Evolutionary conservation across 2,329 filamentous ascomycete species (phyloP), one percentile per base, ranked within the genome.

Genomic region (Fusarium staphyleae): DNA sequence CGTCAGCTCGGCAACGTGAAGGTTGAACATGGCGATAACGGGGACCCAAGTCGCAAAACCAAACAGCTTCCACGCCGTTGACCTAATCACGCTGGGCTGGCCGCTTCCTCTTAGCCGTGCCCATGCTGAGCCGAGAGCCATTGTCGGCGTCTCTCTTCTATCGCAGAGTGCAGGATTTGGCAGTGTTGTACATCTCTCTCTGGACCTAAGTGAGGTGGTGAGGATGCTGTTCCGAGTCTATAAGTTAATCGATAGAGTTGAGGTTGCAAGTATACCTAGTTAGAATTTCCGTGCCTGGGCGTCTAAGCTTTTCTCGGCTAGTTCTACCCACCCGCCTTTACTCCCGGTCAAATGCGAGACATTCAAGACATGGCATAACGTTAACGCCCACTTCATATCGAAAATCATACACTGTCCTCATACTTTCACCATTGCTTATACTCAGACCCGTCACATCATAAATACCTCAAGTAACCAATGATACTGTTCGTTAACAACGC

Each of bases 21-120:
- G 75, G 65, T 87, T 84, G 74, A 88, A 80, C 70, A 82, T 83
- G 52, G 86, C 79, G 41, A 84, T 74, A 12, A 84, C 80, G 1
- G 87, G 87, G 18, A 88, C 71, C 82, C 86, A 88, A 18, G 83
- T 81, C 44, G 80, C 79, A 54, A 85, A 76, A 41, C 78, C 77
- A 59, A 85, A 71, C 41, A 84, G 72, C 52, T 77, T 78, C 57
- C 74, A 75, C 9, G 75, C 71, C 50, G 78, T 79, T 63, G 59
- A 70, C 58, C 56, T 57, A 13, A 66, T 48, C 6, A 64, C n/a
- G 41, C 69, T 60, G 9, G 59, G 59, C 28, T 60, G 63, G 19
- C 62, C 57, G 35, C 63, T 53, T 14, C 56, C 54, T 41, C 57
- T 52, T 11, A 72, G 22, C 57, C 71, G 72, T 15, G 69, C 55